phyloP scores from a whole-genome alignment of 179 eudicot genomes.

The Gypsophila paniculata region DNA sequence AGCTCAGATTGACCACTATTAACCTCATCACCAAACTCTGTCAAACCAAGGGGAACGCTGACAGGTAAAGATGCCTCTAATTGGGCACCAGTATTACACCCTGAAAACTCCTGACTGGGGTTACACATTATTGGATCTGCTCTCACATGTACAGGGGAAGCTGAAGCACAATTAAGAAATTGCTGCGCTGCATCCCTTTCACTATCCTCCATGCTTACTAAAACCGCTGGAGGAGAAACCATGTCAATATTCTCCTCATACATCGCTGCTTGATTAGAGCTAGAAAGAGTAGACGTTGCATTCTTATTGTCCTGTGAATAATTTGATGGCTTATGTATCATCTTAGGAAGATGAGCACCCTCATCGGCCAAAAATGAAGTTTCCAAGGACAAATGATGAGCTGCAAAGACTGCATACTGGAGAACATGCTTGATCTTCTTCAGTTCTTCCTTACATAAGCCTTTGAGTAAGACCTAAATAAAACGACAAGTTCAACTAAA shows the following conservation, averaged over 20 bases:
- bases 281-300: conserved; percentile 28
- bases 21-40: conserved; percentile 19
- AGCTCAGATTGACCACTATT: conserved; percentile 26
- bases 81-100: conserved; percentile 20
- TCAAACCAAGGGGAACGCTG: conserved; percentile 22
- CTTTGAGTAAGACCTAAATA: conserved; percentile 76
- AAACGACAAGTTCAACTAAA: background rate
- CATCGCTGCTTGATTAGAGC: conserved; percentile 21
- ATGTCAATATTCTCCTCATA: conserved; percentile 23
- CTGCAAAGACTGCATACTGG: conserved; percentile 90
- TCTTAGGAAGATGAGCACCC: conserved; percentile 89
- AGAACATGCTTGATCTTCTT: conserved; percentile 81
- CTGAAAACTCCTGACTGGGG: conserved; percentile 30
- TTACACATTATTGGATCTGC: conserved; percentile 24
- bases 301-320: conserved; percentile 36
- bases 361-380: conserved; percentile 95
- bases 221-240: conserved; percentile 23
- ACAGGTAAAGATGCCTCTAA: conserved; percentile 15
- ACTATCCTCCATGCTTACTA: conserved; percentile 26
- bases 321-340: conserved; percentile 33
- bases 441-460: conserved; percentile 70
- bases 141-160: conserved; percentile 30
- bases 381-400: conserved; percentile 89
- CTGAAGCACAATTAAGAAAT: conserved; percentile 23
- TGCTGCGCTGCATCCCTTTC: conserved; percentile 27